Conservation (phyloP, 108 stramenopile genomes). For the Nannochloropsis gaditana region DNA sequence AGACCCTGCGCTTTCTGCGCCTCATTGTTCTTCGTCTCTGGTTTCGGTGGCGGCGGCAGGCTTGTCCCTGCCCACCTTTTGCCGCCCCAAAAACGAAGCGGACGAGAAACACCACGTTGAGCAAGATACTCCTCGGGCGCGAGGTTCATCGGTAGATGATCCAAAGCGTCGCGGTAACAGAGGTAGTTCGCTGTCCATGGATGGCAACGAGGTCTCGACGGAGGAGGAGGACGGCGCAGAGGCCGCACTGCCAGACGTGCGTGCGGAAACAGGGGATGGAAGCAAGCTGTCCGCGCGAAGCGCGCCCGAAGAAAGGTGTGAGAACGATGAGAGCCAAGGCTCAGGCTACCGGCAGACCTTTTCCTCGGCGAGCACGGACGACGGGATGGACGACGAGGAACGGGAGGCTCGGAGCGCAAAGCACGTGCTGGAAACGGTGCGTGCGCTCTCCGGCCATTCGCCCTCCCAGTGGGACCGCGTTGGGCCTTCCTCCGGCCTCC, state of each 20-base stretch:
- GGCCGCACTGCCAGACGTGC: background rate
- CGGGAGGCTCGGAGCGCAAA: background rate
- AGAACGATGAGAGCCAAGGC: background rate
- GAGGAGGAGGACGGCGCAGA: background rate
- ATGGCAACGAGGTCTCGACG: background rate
- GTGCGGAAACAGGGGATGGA: background rate
- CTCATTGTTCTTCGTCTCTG: background rate
- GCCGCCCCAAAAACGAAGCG: background rate
- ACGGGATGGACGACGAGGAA: constrained; percentile 3
- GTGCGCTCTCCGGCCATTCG: background rate
- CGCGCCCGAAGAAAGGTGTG: background rate
- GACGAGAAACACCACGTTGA: background rate
- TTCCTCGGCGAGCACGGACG: background rate
- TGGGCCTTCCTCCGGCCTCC: background rate
- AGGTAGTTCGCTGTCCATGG: background rate
- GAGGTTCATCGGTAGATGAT: background rate
- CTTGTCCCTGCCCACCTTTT: background rate
- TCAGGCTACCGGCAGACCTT: background rate
- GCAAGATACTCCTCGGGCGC: background rate
- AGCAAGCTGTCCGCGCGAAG: background rate
- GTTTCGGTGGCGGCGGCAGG: background rate
- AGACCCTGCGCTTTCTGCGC: background rate
- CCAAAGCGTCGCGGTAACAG: too few relatives aligned
- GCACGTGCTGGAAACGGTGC: background rate
- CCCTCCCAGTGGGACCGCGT: constrained; percentile 6